phyloP scores from a whole-genome alignment of 495 filamentous ascomycete species.

The Aspergillus sclerotiicarbonarius region DNA sequence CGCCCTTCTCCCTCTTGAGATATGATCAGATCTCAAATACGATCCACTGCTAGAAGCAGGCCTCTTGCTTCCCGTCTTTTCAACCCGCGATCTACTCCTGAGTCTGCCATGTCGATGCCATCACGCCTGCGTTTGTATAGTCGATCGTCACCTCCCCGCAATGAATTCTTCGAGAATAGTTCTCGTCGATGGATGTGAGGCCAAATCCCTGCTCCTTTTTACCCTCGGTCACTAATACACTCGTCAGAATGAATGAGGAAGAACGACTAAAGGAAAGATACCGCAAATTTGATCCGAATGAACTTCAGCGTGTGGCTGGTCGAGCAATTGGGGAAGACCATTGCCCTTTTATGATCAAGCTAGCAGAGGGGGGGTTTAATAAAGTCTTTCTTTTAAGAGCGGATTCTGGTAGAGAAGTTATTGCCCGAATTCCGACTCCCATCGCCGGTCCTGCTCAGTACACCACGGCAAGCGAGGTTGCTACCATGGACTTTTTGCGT shows the following conservation, averaged over 20 bases:
- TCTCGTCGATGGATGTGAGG: constrained; percentile 28
- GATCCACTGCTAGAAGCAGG: constrained; percentile 11
- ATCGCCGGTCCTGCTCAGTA: constrained; percentile 34
- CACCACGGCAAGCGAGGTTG: constrained; percentile 45
- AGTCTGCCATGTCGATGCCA: constrained; percentile 16
- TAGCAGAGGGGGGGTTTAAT: constrained; percentile 40
- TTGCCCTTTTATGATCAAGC: constrained; percentile 27
- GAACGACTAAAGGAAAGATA: constrained; percentile 28
- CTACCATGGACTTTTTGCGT: constrained; percentile 40
- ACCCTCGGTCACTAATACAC: constrained; percentile 8
- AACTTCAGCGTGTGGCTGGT: constrained; percentile 31
- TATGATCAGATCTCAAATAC: constrained; percentile 1
- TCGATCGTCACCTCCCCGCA: constrained; percentile 13
- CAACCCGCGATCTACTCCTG: constrained; percentile 18
- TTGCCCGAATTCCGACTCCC: constrained; percentile 37
- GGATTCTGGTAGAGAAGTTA: constrained; percentile 31
- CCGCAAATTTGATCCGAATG: constrained; percentile 29
- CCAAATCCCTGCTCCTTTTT: constrained; percentile 6
- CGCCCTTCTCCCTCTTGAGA: neutral
- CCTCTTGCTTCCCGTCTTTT: constrained; percentile 10
- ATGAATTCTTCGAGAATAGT: constrained; percentile 30
- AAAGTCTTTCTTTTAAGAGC: constrained; percentile 29
- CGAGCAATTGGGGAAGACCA: constrained; percentile 27
- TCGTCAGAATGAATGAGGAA: constrained; percentile 27
- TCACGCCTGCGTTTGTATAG: constrained; percentile 21